Conservation (phyloP, 148 eudicot genomes). For the Vaccinium darrowii region DNA sequence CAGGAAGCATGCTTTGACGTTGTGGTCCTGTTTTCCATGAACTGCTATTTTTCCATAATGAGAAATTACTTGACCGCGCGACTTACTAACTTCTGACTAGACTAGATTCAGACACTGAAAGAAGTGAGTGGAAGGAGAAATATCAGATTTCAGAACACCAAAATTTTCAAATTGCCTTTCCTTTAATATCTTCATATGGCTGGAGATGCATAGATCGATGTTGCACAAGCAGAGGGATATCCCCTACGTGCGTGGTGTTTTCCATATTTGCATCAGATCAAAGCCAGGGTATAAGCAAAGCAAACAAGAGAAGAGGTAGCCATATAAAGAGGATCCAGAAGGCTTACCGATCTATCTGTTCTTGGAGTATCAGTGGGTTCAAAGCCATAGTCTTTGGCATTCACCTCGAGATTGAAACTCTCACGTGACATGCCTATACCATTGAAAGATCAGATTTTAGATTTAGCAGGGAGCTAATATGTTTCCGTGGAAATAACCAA, state of each 20-base stretch:
- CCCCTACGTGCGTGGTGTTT: not conserved
- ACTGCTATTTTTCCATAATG: not conserved
- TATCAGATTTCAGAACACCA: not conserved
- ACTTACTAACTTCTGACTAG: not conserved
- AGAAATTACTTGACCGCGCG: not conserved
- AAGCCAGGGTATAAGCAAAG: not conserved
- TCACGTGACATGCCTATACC: conserved; percentile 84
- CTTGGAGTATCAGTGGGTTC: conserved; percentile 92
- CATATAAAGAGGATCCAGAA: not conserved
- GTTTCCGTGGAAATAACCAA: not conserved
- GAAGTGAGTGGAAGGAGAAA: not conserved
- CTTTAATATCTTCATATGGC: not conserved
- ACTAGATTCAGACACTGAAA: not conserved
- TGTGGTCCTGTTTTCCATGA: not conserved
- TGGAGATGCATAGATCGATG: not conserved
- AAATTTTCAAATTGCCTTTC: not conserved
- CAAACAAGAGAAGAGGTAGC: not conserved
- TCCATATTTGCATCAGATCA: not conserved
- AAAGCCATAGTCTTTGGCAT: conserved; percentile 82
- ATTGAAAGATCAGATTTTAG: conserved; percentile 6
- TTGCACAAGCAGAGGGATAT: not conserved
- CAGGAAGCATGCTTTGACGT: not conserved
- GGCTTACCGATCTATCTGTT: conserved; percentile 89
- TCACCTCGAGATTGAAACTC: conserved; percentile 65
- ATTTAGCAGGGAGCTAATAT: not conserved